Evolutionary conservation across 768 basidiomycete species (phyloP), one percentile per base, ranked within the genome.

Genomic region (Gautieria morchelliformis): DNA sequence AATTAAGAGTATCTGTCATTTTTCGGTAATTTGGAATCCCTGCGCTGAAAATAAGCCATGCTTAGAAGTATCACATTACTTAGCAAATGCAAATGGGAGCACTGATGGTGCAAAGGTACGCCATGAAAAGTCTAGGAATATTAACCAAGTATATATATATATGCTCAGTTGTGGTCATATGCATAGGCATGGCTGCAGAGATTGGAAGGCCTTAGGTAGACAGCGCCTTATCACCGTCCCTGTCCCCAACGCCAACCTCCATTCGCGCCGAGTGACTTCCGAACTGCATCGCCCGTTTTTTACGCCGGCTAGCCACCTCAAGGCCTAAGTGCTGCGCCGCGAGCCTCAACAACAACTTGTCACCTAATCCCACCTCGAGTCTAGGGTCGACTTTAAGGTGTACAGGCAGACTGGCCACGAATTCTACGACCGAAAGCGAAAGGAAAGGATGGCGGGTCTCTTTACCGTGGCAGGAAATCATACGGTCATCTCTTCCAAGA

Each of bases 211-310:
- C n/a, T n/a, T n/a, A n/a, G n/a, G n/a, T 9, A n/a, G 42, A 24
- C 22, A 57, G 56, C 6, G 37, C 12, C n/a, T 40, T 32, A 11
- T 83, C 80, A 1, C 86, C 87, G 39, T 78, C 76, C 58, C 63
- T 69, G 53, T 75, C 71, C 17, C 69, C 71, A 48, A 81, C 79
- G 3, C 81, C 84, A 17, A 65, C 68, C 58, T 85, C 83, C 89
- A 93, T 91, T 58, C 89, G 74, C 17, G 90, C 90, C 32, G 89
- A 88, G 69, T 84, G 83, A 64, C 81, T 89, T 17, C 95, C 95
- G 72, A 99, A 99, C 65, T 98, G 96, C 89, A 97, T 96, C 14
- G 96, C 96, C 58, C 89, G 70, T 72, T 99, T 99, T 68, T 87
- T 93, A 61, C 90, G 74, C 53, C 63, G 58, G 60, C 87, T 87